Evolutionary conservation across 2,329 filamentous ascomycete genomes (phyloP).

Genomic region (Phaeophleospora eucalypticola): DNA sequence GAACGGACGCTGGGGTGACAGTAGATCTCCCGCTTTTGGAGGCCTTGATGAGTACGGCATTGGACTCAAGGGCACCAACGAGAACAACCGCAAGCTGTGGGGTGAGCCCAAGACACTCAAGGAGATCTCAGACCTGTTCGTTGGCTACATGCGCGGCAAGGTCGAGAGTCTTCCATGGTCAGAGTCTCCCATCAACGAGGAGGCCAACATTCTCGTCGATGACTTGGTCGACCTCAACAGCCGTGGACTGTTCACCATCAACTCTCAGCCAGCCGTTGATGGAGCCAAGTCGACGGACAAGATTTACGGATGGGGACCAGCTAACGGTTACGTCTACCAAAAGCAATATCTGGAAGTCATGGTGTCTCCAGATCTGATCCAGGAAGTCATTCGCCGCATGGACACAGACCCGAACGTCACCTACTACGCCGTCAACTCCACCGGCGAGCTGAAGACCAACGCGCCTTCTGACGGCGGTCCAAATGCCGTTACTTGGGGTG

Average conservation of each 20-base stretch:
- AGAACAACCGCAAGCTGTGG: conserved; percentile 94
- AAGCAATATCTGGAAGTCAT: conserved; percentile 95
- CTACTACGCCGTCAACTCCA: conserved; percentile 88
- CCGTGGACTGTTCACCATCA: conserved; percentile 87
- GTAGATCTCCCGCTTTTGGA: conserved; percentile 90
- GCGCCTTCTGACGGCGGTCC: conserved; percentile 72
- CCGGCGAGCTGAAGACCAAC: conserved; percentile 78
- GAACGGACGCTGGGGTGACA: conserved; percentile 97
- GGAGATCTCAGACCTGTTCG: conserved; percentile 79
- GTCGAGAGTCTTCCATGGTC: conserved; percentile 89
- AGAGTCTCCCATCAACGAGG: conserved; percentile 77
- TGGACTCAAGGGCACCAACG: conserved; percentile 88
- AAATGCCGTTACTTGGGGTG: conserved; percentile 98
- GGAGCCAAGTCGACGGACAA: conserved; percentile 83
- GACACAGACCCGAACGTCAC: conserved; percentile 76
- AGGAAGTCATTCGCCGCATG: conserved; percentile 72
- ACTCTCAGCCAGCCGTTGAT: conserved; percentile 93
- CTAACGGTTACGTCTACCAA: conserved; percentile 95
- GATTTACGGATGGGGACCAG: conserved; percentile 88
- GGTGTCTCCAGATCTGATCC: conserved; percentile 73
- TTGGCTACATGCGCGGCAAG: conserved; percentile 76
- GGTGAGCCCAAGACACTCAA: conserved; percentile 74
- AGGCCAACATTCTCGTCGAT: conserved; percentile 72
- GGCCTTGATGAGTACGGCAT: conserved; percentile 93
- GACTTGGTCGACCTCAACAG: conserved; percentile 78